Evolutionary conservation across 2,329 filamentous ascomycete species (phyloP), one percentile per base, ranked within the genome.

Genomic region (Venturia carpophila): DNA sequence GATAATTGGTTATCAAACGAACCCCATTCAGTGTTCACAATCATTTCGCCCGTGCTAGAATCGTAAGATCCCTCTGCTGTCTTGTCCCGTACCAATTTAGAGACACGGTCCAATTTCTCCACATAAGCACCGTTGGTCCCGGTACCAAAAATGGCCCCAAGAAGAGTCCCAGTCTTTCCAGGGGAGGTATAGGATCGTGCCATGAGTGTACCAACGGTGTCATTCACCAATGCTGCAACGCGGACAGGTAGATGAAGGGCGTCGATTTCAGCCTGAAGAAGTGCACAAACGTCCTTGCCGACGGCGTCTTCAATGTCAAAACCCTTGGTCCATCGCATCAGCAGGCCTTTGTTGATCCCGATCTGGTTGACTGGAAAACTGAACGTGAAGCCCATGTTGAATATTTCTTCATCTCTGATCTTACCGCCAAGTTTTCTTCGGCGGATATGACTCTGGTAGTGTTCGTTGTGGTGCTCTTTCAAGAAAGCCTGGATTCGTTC

Each of bases 281-380:
- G 80, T 52, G 86, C 88, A 75, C 94, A 99, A 41, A 99, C 92
- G 75, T 99, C 94, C 77, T 97, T 89, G 71, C 93, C 94, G 66
- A 99, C 78, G 0, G 92, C 90, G 74, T 97, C 94, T n/a, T 87
- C 84, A 69, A 99, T 97, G 74, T 97, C 91, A 74, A 97, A 99
- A 63, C 94, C 94, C 80, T 99, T 99, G 66, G 94, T 99, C 94
- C 94, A 99, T 70, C 94, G 87, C 77, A 97, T 94, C 64, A 99
- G 82, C 66, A 87, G 89, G 67, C 94, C 94, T 78, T 92, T 93
- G 82, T 97, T 97, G 75, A 99, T 96, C 47, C 91, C 92, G 66
- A 90, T 82, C 76, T 99, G 94, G 74, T 95, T 86, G 47, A 97
- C 92, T 2, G 94, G 94, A 79, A 97, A 99, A 74, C 90, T 96